Evolutionary conservation across 306 rosid genomes (phyloP), one percentile per base, ranked within the genome.

Genomic region (Ormosia semicastrata): DNA sequence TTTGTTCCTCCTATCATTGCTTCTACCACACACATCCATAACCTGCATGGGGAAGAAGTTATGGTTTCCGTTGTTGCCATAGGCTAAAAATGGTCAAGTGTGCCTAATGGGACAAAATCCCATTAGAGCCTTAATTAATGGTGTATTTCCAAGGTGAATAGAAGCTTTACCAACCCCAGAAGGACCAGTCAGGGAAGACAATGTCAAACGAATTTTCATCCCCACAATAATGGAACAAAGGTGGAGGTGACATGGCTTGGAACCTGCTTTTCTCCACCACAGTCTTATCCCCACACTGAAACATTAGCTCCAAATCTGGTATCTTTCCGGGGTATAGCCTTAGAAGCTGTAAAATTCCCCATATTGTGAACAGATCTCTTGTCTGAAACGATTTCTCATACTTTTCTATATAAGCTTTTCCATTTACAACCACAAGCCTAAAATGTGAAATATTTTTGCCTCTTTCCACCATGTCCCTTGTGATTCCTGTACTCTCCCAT

Each of bases 111-210:
- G 24, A 24, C 24, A 24, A 24, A 24, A 24, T 24, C 24, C 24
- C 24, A 24, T 63, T 34, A 33, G 41, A 37, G n/a, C 6, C 13
- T 1, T 62, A 4, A 15, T 29, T 24, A 43, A 44, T 11, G 14
- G 8, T 24, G 5, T 76, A 7, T 47, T 62, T 64, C 7, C 4
- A 36, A 65, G 41, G 69, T 65, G 58, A 37, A 50, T 41, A 73
- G 83, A 78, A 81, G 47, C 76, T 72, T 82, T 89, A 89, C 92
- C 92, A 86, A 62, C 90, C 92, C 92, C 90, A 89, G 86, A 84
- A 89, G 80, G 87, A 36, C 92, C 92, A 89, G 1, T 89, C 92
- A 40, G 92, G 92, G 67, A 89, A 86, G 34, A 82, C 89, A 63
- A 89, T 86, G 17, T 89, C 92, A 29, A 72, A 56, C 1, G 85